These are phyloP conservation scores for Cutaneotrichosporon cavernicola DNA, from an alignment of 1,284 basidiomycete species.

Conservation along the genomic window DNA sequence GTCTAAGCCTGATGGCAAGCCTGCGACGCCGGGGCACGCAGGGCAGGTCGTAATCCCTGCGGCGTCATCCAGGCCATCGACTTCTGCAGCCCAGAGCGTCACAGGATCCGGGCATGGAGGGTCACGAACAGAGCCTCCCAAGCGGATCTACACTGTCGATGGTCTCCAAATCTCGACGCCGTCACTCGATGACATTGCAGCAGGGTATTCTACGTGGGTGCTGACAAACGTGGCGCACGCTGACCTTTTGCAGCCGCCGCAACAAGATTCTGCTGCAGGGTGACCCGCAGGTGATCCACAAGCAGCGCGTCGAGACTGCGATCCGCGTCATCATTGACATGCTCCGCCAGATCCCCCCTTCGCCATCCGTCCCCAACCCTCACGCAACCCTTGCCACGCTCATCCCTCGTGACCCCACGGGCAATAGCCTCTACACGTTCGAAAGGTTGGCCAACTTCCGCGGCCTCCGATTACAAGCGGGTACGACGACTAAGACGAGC, in stretches of 20 bases:
- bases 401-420: constrained; percentile 34
- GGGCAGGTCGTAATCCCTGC: not conserved
- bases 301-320: constrained; percentile 50
- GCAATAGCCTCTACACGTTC: constrained; percentile 36
- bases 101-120: constrained; percentile 35
- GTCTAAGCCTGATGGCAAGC: constrained; percentile 4
- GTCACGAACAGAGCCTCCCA: constrained; percentile 44
- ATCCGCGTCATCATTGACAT: constrained; percentile 50
- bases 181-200: constrained; percentile 34
- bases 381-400: constrained; percentile 27
- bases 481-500: constrained; percentile 46
- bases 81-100: constrained; percentile 13
- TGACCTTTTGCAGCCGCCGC: constrained; percentile 27
- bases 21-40: not conserved
- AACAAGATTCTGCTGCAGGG: constrained; percentile 46
- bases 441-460: constrained; percentile 45
- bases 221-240: constrained; percentile 1
- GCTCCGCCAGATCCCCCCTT: constrained; percentile 39
- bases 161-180: constrained; percentile 30
- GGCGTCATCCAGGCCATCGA: constrained; percentile 4
- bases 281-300: constrained; percentile 46
- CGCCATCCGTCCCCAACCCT: constrained; percentile 28
- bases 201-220: constrained; percentile 25
- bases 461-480: constrained; percentile 41
- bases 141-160: constrained; percentile 41